Conservation (phyloP, 371 early-diverging fungal species). For the Zopfochytrium polystomum region DNA sequence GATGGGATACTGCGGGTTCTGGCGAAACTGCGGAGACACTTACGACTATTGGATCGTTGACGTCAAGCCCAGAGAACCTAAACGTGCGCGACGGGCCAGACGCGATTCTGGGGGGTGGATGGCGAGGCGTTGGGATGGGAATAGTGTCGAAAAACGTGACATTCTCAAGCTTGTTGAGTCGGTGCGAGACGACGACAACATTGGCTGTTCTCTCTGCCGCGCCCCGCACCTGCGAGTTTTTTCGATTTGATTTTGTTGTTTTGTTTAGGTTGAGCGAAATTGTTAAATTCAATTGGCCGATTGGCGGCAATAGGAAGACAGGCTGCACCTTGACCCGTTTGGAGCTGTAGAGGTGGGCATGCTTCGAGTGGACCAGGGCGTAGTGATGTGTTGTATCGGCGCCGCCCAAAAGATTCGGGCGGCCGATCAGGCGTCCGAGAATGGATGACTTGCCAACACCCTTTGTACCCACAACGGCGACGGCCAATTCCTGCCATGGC, state of each 20-base stretch:
- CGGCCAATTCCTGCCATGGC: constrained; percentile 2
- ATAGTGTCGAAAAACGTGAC: neutral
- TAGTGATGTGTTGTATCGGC: neutral
- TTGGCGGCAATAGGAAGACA: no score
- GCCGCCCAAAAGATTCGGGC: neutral
- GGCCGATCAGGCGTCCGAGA: neutral
- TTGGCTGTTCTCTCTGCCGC: no score
- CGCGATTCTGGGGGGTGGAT: no score
- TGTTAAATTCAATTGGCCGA: no score
- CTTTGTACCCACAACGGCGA: neutral
- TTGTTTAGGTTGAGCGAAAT: no score
- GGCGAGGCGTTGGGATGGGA: neutral
- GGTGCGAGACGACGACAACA: neutral
- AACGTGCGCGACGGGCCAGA: neutral
- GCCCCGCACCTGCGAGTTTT: no score
- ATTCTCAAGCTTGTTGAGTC: neutral
- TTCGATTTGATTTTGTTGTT: no score
- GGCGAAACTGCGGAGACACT: neutral
- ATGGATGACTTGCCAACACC: neutral
- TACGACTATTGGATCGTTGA: neutral
- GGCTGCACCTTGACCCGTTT: neutral
- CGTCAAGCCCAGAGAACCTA: neutral
- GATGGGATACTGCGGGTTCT: neutral
- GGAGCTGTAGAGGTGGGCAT: neutral
- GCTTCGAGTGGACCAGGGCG: neutral